Evolutionary conservation across 257 asterid species (phyloP).

Genomic region (Petrea volubilis): DNA sequence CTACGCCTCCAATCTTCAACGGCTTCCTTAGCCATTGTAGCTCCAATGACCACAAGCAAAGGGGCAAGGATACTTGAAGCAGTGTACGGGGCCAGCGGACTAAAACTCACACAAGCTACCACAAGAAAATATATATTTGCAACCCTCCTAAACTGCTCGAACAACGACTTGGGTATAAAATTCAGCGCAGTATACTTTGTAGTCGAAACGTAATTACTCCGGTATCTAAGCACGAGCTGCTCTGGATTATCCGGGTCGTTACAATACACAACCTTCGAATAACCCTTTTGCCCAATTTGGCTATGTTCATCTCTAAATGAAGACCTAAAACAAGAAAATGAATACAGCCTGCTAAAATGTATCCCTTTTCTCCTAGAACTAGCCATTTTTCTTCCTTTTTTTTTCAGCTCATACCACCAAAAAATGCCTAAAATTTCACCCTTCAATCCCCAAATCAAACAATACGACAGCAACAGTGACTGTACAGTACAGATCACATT

Average conservation of each 20-base stretch:
- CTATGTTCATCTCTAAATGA: slow-evolving; percentile 57
- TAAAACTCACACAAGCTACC: slow-evolving; percentile 88
- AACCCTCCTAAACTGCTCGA: slow-evolving; percentile 99
- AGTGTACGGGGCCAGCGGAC: slow-evolving; percentile 75
- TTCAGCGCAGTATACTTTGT: slow-evolving; percentile 77
- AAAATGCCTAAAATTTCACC: neutral
- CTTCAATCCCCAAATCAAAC: neutral
- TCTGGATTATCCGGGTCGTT: slow-evolving; percentile 79
- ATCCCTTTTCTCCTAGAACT: slow-evolving; percentile 39
- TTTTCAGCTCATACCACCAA: no score
- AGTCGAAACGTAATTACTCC: slow-evolving; percentile 81
- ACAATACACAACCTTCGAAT: slow-evolving; percentile 76
- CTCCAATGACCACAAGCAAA: slow-evolving; percentile 82
- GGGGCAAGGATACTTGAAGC: slow-evolving; percentile 83
- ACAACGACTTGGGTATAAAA: slow-evolving; percentile 87
- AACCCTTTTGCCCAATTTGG: slow-evolving; percentile 86
- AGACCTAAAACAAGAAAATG: slow-evolving; percentile 65
- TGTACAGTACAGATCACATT: neutral
- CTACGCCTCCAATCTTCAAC: slow-evolving; percentile 94
- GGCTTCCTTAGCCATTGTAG: slow-evolving; percentile 91
- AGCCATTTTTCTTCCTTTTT: slow-evolving; percentile 41
- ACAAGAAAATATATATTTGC: slow-evolving; percentile 86
- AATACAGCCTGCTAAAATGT: slow-evolving; percentile 64
- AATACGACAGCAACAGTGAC: neutral
- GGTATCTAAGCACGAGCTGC: slow-evolving; percentile 55